Conservation (phyloP, 208 protist genomes). For the Leishmania aethiopica region DNA sequence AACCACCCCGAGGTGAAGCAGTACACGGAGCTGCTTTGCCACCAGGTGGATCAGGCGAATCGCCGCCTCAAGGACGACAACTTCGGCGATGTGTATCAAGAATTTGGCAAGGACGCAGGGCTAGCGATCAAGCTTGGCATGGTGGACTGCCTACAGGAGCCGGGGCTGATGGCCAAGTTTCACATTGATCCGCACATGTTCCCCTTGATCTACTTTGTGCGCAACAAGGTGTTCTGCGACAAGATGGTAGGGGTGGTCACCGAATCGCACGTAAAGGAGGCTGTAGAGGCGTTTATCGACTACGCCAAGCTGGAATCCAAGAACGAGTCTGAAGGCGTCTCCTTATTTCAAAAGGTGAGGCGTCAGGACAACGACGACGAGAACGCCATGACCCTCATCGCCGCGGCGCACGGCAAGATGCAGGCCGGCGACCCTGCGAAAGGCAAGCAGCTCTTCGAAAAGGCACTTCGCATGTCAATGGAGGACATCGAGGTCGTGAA, state of each 20-base stretch:
- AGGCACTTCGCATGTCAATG: constrained; percentile 56
- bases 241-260: constrained; percentile 79
- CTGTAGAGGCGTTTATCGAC: constrained; percentile 87
- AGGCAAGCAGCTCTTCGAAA: constrained; percentile 68
- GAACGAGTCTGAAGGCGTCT: constrained; percentile 62
- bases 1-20: constrained; percentile 71
- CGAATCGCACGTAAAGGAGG: constrained; percentile 86
- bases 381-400: constrained; percentile 86
- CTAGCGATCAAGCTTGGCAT: constrained; percentile 86
- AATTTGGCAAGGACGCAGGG: constrained; percentile 78
- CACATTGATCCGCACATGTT: constrained; percentile 78
- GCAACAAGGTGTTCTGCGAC: constrained; percentile 65
- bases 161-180: constrained; percentile 66
- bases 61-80: constrained; percentile 42
- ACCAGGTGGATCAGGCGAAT: constrained; percentile 81
- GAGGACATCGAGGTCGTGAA: constrained; percentile 61
- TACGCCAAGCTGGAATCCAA: constrained; percentile 66
- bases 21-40: constrained; percentile 63
- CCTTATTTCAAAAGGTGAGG: constrained; percentile 61
- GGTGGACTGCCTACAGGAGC: constrained; percentile 77
- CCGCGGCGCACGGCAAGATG: constrained; percentile 64
- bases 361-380: constrained; percentile 84
- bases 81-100: constrained; percentile 66
- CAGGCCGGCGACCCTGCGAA: constrained; percentile 74
- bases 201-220: constrained; percentile 86